Base-by-base conservation (phyloP, 2,329 filamentous ascomycete genomes). In the Fonsecaea nubica region DNA sequence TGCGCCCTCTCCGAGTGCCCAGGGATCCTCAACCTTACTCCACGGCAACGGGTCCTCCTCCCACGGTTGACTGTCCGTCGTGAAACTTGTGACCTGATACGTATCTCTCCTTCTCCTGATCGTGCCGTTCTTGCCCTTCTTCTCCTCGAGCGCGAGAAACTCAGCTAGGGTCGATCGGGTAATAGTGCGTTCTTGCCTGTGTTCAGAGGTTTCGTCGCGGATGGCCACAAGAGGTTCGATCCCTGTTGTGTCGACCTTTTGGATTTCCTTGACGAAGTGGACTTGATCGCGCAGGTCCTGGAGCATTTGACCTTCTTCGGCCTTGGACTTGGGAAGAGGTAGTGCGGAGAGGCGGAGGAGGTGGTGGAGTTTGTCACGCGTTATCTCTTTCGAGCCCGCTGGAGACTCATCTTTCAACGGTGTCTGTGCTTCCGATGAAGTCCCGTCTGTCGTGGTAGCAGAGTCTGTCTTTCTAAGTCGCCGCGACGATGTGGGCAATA, bases 331-430 rank as follows among this genome's bases (percentile, higher is more conserved):
- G 0, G 94, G 93, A 1, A 85, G 84, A 0, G 94, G 93, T 0
- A 99, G 89, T 13, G 94, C 93, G 3, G 93, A 96, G 45, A 98
- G 89, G 18, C 92, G 91, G 40, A 97, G 89, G 9, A 98, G 88
- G 77, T 97, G 94, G 72, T 87, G 88, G 0, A 98, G 85, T 76
- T 92, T 89, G 53, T 86, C 76, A 0, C 87, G 81, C 0, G 90
- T 88, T 68, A 96, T 85, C 64, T 78, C 77, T 58, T 82, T 25
- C n/a, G 38, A 13, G 21, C 30, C 40, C 3, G 32, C 6, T 53
- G 58, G 4, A 52, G 7, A 9, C 21, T 53, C 32, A 18, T 63
- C 42, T 33, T 33, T 36, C 32, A 18, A 21, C 15, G 2, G 15
- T 36, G 53, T 35, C 9, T 32, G 40, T 25, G 58, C 32, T 38